Evolutionary conservation across 2,329 filamentous ascomycete species (phyloP).

Genomic region (Hypomyces rosellus): DNA sequence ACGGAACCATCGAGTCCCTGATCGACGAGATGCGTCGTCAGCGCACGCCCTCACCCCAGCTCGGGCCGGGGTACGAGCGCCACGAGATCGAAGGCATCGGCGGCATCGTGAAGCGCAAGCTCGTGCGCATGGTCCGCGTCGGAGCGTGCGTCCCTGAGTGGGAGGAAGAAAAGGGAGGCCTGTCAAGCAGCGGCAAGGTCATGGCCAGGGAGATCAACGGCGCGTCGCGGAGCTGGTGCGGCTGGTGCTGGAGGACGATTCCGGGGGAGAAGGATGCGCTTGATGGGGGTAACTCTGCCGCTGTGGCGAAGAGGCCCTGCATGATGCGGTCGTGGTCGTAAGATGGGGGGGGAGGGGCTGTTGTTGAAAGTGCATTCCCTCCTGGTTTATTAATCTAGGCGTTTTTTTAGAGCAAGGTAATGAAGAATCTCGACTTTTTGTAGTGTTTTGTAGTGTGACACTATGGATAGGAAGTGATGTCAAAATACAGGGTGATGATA

Average conservation of each 20-base stretch:
- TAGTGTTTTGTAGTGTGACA: too few species aligned
- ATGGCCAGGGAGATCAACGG: slow-evolving; percentile 66
- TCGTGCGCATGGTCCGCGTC: slow-evolving; percentile 74
- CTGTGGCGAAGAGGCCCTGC: background rate
- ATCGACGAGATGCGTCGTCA: slow-evolving; percentile 27
- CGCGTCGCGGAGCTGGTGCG: slow-evolving; percentile 74
- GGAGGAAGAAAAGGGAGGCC: slow-evolving; percentile 63
- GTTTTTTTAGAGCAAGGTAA: background rate
- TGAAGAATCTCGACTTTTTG: too few species aligned
- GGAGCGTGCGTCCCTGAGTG: slow-evolving; percentile 82
- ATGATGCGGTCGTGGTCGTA: too few species aligned
- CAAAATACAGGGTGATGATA: too few species aligned
- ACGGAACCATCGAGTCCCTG: slow-evolving; percentile 19
- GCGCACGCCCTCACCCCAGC: slow-evolving; percentile 44
- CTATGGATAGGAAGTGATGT: too few species aligned
- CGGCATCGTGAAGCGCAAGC: slow-evolving; percentile 78
- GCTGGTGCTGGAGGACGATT: slow-evolving; percentile 79
- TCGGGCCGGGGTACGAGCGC: slow-evolving; percentile 67
- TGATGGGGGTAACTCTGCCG: slow-evolving; percentile 18
- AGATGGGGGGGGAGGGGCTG: background rate
- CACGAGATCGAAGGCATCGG: slow-evolving; percentile 92
- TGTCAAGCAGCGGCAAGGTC: slow-evolving; percentile 41
- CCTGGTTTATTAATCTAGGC: background rate
- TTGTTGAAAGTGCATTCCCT: background rate
- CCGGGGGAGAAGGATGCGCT: slow-evolving; percentile 45